phyloP scores from a whole-genome alignment of 2,329 filamentous ascomycete species.

The Beauveria asiatica region DNA sequence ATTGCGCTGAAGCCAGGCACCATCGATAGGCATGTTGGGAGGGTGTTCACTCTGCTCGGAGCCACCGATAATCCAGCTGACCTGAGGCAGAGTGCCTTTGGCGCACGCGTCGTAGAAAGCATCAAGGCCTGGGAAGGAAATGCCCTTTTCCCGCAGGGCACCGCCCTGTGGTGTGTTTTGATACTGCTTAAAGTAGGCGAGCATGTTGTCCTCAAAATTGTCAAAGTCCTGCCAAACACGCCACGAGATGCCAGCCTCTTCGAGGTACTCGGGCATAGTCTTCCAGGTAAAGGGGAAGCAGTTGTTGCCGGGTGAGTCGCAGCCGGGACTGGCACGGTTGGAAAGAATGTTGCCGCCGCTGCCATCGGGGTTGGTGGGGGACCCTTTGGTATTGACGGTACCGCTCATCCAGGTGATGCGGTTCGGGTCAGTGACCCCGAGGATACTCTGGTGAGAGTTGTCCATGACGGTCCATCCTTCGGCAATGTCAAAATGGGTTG shows the following conservation, averaged over 20 bases:
- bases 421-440: slow-evolving; percentile 37
- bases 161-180: slow-evolving; percentile 32
- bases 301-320: slow-evolving; percentile 33
- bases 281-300: slow-evolving; percentile 46
- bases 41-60: slow-evolving; percentile 48
- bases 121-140: slow-evolving; percentile 37
- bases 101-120: slow-evolving; percentile 40
- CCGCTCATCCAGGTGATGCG: slow-evolving; percentile 29
- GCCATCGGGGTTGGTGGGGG: slow-evolving; percentile 18
- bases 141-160: slow-evolving; percentile 33
- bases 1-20: slow-evolving; percentile 46
- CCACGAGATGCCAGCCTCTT: slow-evolving; percentile 40
- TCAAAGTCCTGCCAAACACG: slow-evolving; percentile 39
- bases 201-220: slow-evolving; percentile 44
- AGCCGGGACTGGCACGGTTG: slow-evolving; percentile 30
- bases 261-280: slow-evolving; percentile 38
- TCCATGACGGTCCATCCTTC: slow-evolving; percentile 39
- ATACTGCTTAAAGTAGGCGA: slow-evolving; percentile 43
- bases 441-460: slow-evolving; percentile 11
- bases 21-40: slow-evolving; percentile 43
- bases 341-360: slow-evolving; percentile 39
- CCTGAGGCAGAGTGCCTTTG: slow-evolving; percentile 39
- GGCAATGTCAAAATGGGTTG: slow-evolving; percentile 45
- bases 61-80: slow-evolving; percentile 44
- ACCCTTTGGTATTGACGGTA: slow-evolving; percentile 39